Evolutionary conservation across 768 basidiomycete species (phyloP).

Genomic region (Suillus occidentalis): DNA sequence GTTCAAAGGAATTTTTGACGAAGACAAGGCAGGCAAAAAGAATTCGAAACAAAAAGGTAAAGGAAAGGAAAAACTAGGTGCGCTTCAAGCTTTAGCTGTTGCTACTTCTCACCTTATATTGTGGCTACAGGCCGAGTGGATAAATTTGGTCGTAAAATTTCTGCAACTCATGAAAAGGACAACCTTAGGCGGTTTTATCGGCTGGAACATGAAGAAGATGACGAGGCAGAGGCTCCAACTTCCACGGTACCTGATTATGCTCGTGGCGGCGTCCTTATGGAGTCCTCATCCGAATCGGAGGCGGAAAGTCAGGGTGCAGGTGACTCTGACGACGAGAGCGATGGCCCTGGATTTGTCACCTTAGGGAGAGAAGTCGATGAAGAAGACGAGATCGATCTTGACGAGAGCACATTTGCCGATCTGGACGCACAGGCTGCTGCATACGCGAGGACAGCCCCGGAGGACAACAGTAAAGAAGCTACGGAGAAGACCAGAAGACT

Average conservation of each 20-base stretch:
- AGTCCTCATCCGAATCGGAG: constrained; percentile 56
- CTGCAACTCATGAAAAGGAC: constrained; percentile 70
- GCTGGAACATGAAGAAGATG: constrained; percentile 47
- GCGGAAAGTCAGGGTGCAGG: constrained; percentile 15
- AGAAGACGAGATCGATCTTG: constrained; percentile 64
- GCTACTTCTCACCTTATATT: neutral
- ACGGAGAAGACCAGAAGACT: constrained; percentile 62
- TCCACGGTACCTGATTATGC: constrained; percentile 64
- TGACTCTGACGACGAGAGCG: constrained; percentile 46
- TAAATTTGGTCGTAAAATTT: constrained; percentile 82
- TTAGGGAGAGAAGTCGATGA: constrained; percentile 49
- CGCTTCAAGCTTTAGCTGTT: constrained; percentile 11
- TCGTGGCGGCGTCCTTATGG: constrained; percentile 82
- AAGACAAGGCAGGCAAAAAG: constrained; percentile 36
- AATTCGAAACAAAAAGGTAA: constrained; percentile 37
- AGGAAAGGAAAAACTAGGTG: constrained; percentile 11
- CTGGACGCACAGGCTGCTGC: constrained; percentile 74
- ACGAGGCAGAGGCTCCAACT: constrained; percentile 31
- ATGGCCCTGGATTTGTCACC: constrained; percentile 47
- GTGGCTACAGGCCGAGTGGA: constrained; percentile 60
- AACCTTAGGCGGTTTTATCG: constrained; percentile 81
- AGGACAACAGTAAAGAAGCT: constrained; percentile 39
- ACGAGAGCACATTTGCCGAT: constrained; percentile 71
- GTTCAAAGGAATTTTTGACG: constrained; percentile 77
- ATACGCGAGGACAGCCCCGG: constrained; percentile 50